These are phyloP conservation scores for Apiotrichum laibachii DNA, from an alignment of 1,284 basidiomycete species.

Conservation along the genomic window DNA sequence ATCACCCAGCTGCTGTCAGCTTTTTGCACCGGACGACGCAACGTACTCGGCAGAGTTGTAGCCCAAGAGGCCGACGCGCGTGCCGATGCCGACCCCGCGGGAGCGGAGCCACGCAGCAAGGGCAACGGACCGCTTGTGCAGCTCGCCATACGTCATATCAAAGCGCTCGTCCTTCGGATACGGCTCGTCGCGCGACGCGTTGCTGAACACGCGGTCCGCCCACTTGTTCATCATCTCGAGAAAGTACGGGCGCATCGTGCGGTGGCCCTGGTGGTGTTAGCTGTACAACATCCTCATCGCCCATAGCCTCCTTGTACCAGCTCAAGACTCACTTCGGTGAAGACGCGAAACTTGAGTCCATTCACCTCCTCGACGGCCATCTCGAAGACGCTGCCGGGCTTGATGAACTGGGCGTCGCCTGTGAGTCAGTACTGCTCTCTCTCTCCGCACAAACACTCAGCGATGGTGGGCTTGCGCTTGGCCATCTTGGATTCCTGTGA, in stretches of 20 bases:
- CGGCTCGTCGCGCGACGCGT: conserved; percentile 23
- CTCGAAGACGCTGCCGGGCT: conserved; percentile 16
- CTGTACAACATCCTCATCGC: not conserved
- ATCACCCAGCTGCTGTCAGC: conserved; percentile 27
- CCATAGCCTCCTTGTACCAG: no score
- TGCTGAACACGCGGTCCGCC: conserved; percentile 32
- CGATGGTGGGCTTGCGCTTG: conserved; percentile 4
- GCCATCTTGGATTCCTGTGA: not conserved
- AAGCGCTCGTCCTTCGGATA: conserved; percentile 9
- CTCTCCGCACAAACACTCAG: not conserved
- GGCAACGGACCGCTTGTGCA: conserved; percentile 21
- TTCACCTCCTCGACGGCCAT: conserved; percentile 11
- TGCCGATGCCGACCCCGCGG: conserved; percentile 31
- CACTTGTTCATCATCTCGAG: conserved; percentile 25
- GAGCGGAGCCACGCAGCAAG: conserved; percentile 36
- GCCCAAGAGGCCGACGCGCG: conserved; percentile 38
- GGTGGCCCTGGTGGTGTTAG: not conserved
- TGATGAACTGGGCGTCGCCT: conserved; percentile 13
- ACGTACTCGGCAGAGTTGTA: conserved; percentile 25
- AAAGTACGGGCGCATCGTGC: conserved; percentile 21
- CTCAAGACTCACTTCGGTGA: conserved; percentile 11
- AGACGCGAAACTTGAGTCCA: conserved; percentile 12
- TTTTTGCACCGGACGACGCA: not conserved
- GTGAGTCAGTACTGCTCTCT: not conserved
- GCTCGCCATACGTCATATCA: conserved; percentile 30